phyloP scores from a whole-genome alignment of 169 alveolate genomes.

The Perkinsus chesapeaki region DNA sequence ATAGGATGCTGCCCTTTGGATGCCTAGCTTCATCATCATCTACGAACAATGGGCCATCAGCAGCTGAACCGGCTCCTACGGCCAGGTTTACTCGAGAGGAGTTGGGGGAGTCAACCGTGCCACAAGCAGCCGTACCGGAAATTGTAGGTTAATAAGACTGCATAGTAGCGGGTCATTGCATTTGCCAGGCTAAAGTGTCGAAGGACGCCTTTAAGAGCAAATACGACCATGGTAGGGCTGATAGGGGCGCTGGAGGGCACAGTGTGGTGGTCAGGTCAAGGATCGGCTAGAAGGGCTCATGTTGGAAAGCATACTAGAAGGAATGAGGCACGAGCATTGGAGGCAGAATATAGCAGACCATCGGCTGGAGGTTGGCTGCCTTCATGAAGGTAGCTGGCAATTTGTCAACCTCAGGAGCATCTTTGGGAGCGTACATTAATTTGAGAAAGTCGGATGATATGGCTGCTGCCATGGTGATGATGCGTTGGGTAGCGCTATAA shows the following conservation, averaged over 20 bases:
- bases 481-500: not conserved
- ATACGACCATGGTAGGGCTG: not conserved
- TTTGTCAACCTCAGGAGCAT: not conserved
- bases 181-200: not conserved
- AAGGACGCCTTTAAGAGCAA: not conserved
- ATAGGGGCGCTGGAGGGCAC: too few relatives aligned
- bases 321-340: not conserved
- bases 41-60: not conserved
- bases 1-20: not conserved
- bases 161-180: not conserved
- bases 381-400: not conserved
- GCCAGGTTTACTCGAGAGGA: not conserved
- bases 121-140: not conserved
- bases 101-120: not conserved
- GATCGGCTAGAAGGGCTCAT: not conserved
- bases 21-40: not conserved
- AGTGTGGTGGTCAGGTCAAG: too few relatives aligned
- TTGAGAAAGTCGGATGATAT: not conserved
- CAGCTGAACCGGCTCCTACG: not conserved
- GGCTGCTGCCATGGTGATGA: not conserved
- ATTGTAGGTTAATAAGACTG: not conserved
- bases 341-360: not conserved
- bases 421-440: not conserved
- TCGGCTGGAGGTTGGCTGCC: not conserved
- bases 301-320: not conserved